Evolutionary conservation across 1,284 basidiomycete genomes (phyloP), one percentile per base, ranked within the genome.

Genomic region (Melampsora americana): DNA sequence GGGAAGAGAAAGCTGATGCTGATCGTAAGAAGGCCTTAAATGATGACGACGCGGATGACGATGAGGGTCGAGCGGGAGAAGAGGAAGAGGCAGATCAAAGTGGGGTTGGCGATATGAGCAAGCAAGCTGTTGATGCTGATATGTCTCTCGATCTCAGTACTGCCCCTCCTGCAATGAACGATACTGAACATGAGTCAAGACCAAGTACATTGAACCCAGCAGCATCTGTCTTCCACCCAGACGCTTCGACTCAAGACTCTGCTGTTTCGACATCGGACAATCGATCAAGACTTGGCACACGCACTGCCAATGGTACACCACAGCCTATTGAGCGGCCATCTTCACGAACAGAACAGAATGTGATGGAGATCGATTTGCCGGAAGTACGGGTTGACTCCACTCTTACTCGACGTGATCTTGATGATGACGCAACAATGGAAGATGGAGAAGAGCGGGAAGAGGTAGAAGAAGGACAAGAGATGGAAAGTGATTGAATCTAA

Each of bases 11-110:
- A 66, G 70, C 70, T 5, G 70, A 73, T 53, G 70, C 70, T 39
- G 70, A 73, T 66, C 70, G 70, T n/a, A 73, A 73, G 50, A 73
- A 73, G 35, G 70, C 70, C 1, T 39, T 73, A 32, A 73, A 73
- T 66, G 70, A 73, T 59, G 70, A 73, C 46, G 70, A 73, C n/a
- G 35, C 48, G 18, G 70, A 73, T 12, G 70, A 73, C 30, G 70
- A 61, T 32, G 61, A 73, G 20, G 62, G 48, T 23, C 56, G 35
- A 28, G 69, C 60, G 28, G 69, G 3, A 18, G 60, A 62, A 32
- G 60, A 62, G 18, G 23, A 28, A 6, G 60, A 28, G 26, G 60
- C 3, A 62, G 60, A 62, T 18, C 23, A 18, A 66, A 44, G 64
- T 18, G 18, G 18, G 20, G 7, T 18, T 16, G 64, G 35, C 12